Evolutionary conservation across 78 protist genomes (phyloP).

Genomic region (Creolimax fragrantissima): DNA sequence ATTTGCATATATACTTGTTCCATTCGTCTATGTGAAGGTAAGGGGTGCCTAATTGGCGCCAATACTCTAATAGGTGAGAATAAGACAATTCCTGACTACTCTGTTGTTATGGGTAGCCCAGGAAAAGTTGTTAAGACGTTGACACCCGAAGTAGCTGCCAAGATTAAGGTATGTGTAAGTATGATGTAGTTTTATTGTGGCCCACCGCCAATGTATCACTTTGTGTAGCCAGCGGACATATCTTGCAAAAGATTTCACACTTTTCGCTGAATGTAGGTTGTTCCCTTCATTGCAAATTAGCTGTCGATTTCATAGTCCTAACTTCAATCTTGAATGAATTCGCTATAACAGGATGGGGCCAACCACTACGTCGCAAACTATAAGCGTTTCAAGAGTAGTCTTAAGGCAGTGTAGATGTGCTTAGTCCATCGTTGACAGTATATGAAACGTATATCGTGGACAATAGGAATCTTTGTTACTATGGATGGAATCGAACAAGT

Average conservation of each 20-base stretch:
- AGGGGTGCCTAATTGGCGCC: constrained; percentile 36
- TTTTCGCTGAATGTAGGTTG: too few species aligned
- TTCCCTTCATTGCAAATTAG: too few species aligned
- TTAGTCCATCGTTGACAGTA: neutral
- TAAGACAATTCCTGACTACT: constrained; percentile 15
- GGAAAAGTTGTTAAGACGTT: constrained; percentile 23
- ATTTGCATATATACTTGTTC: neutral
- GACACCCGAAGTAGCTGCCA: neutral
- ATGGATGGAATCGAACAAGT: too few species aligned
- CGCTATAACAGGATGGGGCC: neutral
- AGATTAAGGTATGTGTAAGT: neutral
- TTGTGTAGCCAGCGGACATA: too few species aligned
- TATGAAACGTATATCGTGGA: too few species aligned
- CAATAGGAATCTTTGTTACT: too few species aligned
- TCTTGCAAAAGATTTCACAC: neutral
- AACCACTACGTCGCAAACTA: neutral
- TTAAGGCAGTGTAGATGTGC: neutral
- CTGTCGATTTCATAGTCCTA: too few species aligned
- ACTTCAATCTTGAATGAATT: too few species aligned
- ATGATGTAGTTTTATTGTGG: too few species aligned
- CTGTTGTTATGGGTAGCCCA: constrained; percentile 35
- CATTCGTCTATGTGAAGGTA: constrained; percentile 2
- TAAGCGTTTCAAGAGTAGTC: neutral
- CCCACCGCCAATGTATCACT: too few species aligned
- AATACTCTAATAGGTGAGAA: constrained; percentile 22